Base-by-base conservation (phyloP, 2,329 filamentous ascomycete genomes). In the Myriosclerotinia duriaeana region DNA sequence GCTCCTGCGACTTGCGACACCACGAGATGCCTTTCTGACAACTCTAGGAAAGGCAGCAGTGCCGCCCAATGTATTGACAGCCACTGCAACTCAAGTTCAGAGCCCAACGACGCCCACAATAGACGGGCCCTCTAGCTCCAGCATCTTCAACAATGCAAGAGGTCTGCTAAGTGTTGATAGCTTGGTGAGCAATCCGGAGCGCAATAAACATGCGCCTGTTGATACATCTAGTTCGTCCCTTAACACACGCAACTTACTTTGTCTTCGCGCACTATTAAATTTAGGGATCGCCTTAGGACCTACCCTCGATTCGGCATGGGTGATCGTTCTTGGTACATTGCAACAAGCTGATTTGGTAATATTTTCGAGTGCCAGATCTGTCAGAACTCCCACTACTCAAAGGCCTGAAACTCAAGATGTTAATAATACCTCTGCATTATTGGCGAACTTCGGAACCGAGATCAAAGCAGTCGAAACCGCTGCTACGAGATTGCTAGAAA, bases 41-140 rank as follows among this genome's bases (percentile, higher is more conserved):
- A 97, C 94, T 0, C 81, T 99, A 3, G 93, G 92, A 0, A 99
- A 99, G 78, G 89, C 93, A 53, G 93, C 95, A 9, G 91, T 98
- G 2, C 95, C 95, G 3, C 87, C 92, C 0, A 94, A 96, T 72
- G 82, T 89, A 0, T 80, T 89, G 53, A 87, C 85, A 20, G 85
- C 85, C 2, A 88, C 84, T 66, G 77, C 86, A 26, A 86, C 83
- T 67, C 76, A 80, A 15, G 81, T 84, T 1, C 68, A 78, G 17
- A 78, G 80, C 1, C 78, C 81, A 2, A 76, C 81, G 0, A 83
- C 80, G 2, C 79, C 83, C 0, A 77, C 80, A 0, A 72, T 78
- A 0, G 88, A 90, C 6, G 48, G 30, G 2, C 38, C 64, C 34
- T 42, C 55, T 53, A 79, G 80, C 26, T 75, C 80, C 0, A 83